Percentiles rank a stretch among this genome's conserved stretches.
Evolutionary conservation across 1,284 basidiomycete genomes (phyloP).

Genomic region (Exsudoporus floridanus): DNA sequence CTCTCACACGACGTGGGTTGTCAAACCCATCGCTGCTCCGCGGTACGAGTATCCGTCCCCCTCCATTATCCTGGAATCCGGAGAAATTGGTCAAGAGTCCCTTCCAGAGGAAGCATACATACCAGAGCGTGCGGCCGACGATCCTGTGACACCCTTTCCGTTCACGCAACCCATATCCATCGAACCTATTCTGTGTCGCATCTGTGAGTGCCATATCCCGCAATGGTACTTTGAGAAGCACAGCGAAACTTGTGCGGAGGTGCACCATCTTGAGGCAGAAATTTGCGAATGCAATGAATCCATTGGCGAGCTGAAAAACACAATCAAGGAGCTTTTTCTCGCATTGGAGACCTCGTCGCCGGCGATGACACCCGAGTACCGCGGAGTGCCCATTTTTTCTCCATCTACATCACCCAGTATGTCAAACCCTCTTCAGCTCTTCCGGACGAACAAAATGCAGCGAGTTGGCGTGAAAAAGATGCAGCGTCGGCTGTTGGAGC

Average conservation of each 20-base stretch:
- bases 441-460: slow-evolving; percentile 74
- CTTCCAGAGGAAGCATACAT: slow-evolving; percentile 33
- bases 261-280: slow-evolving; percentile 95
- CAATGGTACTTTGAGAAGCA: slow-evolving; percentile 99
- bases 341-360: slow-evolving; percentile 67
- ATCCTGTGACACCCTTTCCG: slow-evolving; percentile 66
- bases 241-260: slow-evolving; percentile 98
- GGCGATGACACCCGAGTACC: slow-evolving; percentile 71
- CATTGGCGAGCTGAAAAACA: slow-evolving; percentile 81
- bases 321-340: slow-evolving; percentile 70
- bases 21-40: slow-evolving; percentile 79
- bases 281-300: slow-evolving; percentile 93
- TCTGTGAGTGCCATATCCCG: slow-evolving; percentile 95
- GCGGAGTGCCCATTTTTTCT: slow-evolving; percentile 81
- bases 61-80: slow-evolving; percentile 54
- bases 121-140: slow-evolving; percentile 34
- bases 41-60: slow-evolving; percentile 63
- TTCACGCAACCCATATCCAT: slow-evolving; percentile 75
- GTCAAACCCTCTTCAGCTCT: slow-evolving; percentile 69
- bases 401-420: slow-evolving; percentile 67
- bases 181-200: slow-evolving; percentile 93
- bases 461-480: slow-evolving; percentile 78
- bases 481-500: slow-evolving; percentile 78
- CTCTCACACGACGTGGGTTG: slow-evolving; percentile 99
- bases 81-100: slow-evolving; percentile 53